Conservation (phyloP, 108 stramenopile species). For the Skeletonema tropicum region DNA sequence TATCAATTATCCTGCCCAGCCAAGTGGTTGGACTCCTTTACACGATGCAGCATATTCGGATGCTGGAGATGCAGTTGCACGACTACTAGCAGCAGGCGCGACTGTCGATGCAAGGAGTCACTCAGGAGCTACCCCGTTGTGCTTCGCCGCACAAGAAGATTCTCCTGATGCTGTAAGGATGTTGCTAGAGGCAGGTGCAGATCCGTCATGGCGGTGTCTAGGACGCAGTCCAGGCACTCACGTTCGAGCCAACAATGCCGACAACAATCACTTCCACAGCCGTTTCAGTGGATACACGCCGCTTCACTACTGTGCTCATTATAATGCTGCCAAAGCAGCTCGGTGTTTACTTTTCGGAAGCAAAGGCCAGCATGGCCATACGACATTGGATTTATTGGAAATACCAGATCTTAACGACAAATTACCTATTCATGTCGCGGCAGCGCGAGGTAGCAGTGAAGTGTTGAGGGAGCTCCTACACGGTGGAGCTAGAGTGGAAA, state of each 20-base stretch:
- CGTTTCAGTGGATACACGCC: conserved; percentile 88
- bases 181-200: conserved; percentile 73
- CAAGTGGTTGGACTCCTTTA: conserved; percentile 89
- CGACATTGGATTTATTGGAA: conserved; percentile 57
- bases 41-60: conserved; percentile 89
- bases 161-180: conserved; percentile 58
- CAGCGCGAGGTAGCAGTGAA: conserved; percentile 81
- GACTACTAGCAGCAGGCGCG: conserved; percentile 75
- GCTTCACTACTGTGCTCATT: conserved; percentile 88
- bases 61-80: conserved; percentile 66
- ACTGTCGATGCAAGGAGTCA: conserved; percentile 76
- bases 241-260: conserved; percentile 41
- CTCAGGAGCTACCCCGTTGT: conserved; percentile 86
- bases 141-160: conserved; percentile 90
- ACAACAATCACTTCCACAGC: conserved; percentile 56
- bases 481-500: conserved; percentile 78
- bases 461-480: conserved; percentile 79
- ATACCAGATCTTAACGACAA: conserved; percentile 84
- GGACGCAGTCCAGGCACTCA: conserved; percentile 49
- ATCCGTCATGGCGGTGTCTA: conserved; percentile 73
- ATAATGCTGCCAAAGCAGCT: conserved; percentile 79
- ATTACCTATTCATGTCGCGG: conserved; percentile 86
- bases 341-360: conserved; percentile 55
- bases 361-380: conserved; percentile 16
- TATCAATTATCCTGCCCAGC: conserved; percentile 80